Evolutionary conservation across 805 yeast genomes (phyloP), one percentile per base, ranked within the genome.

Genomic region (Nakazawaea holstii): DNA sequence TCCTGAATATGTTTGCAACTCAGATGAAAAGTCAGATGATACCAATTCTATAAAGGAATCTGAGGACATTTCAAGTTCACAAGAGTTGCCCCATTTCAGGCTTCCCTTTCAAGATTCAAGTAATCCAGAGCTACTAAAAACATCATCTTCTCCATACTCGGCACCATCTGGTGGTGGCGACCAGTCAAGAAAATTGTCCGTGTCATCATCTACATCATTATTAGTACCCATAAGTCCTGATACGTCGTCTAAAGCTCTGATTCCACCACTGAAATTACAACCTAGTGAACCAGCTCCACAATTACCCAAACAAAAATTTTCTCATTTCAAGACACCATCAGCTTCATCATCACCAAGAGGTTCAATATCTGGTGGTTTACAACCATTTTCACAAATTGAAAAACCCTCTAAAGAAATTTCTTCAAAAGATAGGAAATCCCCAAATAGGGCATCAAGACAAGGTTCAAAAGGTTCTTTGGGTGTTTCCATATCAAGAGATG

Each of bases 101-200:
- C 68, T 80, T 13, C 92, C 92, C 0, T 85, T 84, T 58, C 88
- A 82, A 58, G 87, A 82, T 1, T 35, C 50, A 7, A 8, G 52
- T 1, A 50, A 52, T 10, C 46, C 62, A 6, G 24, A 20, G 24
- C 24, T 20, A 5, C 24, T 17, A 33, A 33, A 5, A 63, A 56
- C 42, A 56, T 52, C 15, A 58, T 63, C 40, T 50, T 53, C 1
- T 6, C 39, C 2, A 41, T 17, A 17, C 24, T 20, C 7, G 33
- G 33, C 28, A 32, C 9, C 9, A 14, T 8, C 4, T 36, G 14
- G 9, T 31, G 15, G 33, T 37, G 15, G 33, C 37, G 8, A 30
- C 45, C 6, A 32, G 39, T 28, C 35, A 7, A 39, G 43, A 37
- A 38, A 42, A 24, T 27, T 36, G 26, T 37, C 37, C 9, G 27